phyloP scores from a whole-genome alignment of 768 basidiomycete species.

The Mycena metata region DNA sequence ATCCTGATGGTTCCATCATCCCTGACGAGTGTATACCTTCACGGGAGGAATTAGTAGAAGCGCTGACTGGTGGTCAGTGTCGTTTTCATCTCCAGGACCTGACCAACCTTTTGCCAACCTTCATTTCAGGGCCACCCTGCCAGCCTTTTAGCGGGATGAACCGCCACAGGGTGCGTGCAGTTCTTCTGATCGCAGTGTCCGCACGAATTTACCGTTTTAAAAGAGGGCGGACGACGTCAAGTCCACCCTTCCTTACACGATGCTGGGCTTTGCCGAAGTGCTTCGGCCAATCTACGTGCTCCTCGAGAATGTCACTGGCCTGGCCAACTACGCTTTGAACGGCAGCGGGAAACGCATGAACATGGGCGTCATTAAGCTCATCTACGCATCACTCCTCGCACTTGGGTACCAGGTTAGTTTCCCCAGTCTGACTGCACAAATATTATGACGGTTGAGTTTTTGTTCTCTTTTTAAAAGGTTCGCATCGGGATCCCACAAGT shows the following conservation, averaged over 20 bases:
- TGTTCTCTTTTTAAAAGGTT: too few relatives aligned
- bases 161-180: neutral
- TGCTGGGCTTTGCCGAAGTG: slow-evolving; percentile 63
- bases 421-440: too few relatives aligned
- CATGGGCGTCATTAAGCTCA: slow-evolving; percentile 59
- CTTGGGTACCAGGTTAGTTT: slow-evolving; percentile 65
- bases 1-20: slow-evolving; percentile 1
- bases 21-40: slow-evolving; percentile 19
- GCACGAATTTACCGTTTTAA: neutral
- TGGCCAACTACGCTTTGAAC: slow-evolving; percentile 53
- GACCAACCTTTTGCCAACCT: neutral
- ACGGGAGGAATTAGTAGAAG: slow-evolving; percentile 14
- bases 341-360: slow-evolving; percentile 36
- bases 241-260: slow-evolving; percentile 61
- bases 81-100: too few relatives aligned
- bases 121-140: slow-evolving; percentile 22
- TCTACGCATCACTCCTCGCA: slow-evolving; percentile 53
- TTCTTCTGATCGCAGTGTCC: too few relatives aligned
- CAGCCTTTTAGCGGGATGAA: slow-evolving; percentile 32
- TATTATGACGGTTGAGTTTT: too few relatives aligned
- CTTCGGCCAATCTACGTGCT: slow-evolving; percentile 61
- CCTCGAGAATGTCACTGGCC: slow-evolving; percentile 64
- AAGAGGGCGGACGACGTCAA: slow-evolving; percentile 59
- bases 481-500: slow-evolving; percentile 66
- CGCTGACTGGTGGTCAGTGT: slow-evolving; percentile 12